Evolutionary conservation across 2,329 filamentous ascomycete species (phyloP), one percentile per base, ranked within the genome.

Genomic region (Penicillium sclerotiorum): DNA sequence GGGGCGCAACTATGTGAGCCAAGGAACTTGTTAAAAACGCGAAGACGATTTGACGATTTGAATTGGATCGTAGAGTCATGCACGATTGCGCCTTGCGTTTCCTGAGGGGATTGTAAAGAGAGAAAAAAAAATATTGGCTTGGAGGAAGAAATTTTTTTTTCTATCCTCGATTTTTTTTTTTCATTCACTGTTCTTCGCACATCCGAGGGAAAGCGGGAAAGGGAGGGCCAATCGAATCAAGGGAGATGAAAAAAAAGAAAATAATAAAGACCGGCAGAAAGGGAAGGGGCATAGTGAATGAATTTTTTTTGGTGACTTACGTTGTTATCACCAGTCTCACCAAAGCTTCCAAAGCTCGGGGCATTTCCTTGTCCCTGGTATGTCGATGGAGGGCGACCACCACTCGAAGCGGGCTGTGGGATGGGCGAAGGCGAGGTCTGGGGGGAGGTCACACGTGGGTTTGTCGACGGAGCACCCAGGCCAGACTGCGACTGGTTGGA

Each of bases 391-490:
- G 92, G 92, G 64, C 90, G 79, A 47, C 86, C 90, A 61, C 91
- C 90, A 65, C 91, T 94, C 27, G 87, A 86, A 47, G 87, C 84
- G 44, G 91, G 90, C 72, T 93, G 89, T 25, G 94, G 93, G 62
- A 97, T 97, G 4, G 94, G 94, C 35, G 90, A 93, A 4, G 94
- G 94, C 38, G 93, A 96, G 60, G 88, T 87, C 41, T 89, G 86
- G 5, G 94, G 94, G 38, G 92, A 95, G 40, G 86, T 85, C 44
- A 93, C 82, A 62, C 89, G 84, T 55, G 88, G 87, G 66, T 89
- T 86, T 50, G 73, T 77, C 67, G 77, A 80, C 64, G 71, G 80
- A 72, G 66, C 73, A 49, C 67, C 68, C 44, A 77, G 58, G 44
- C 67, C 67, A 30, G 64, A 54, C 54, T 73, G 71, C 43, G 71